Evolutionary conservation across 306 rosid species (phyloP).

Genomic region (Potentilla sterilis): DNA sequence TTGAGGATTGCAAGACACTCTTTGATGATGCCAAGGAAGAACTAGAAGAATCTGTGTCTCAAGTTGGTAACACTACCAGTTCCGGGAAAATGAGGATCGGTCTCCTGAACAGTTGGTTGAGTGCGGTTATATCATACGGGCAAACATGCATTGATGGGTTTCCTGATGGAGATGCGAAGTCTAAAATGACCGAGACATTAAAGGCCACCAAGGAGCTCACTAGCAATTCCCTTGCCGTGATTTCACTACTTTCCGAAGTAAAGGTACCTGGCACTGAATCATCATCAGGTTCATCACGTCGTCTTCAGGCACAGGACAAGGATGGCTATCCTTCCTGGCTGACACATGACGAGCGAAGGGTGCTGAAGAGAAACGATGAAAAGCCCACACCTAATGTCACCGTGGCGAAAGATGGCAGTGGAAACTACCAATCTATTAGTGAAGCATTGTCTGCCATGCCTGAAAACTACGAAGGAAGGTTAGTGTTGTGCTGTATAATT

Average conservation of each 20-base stretch:
- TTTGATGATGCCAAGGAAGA: conserved; percentile 54
- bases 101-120: conserved; percentile 72
- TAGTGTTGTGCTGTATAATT: neutral
- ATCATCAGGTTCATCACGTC: conserved; percentile 24
- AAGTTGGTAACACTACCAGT: neutral
- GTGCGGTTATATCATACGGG: conserved; percentile 78
- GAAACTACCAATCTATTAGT: conserved; percentile 59
- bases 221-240: conserved; percentile 77
- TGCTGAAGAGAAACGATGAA: conserved; percentile 46
- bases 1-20: conserved; percentile 63
- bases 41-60: conserved; percentile 29
- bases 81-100: conserved; percentile 22
- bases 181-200: conserved; percentile 32
- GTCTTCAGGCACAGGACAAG: conserved; percentile 33
- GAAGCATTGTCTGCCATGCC: conserved; percentile 65
- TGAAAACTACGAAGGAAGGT: conserved; percentile 56
- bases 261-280: neutral
- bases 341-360: conserved; percentile 43
- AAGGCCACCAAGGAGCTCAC: conserved; percentile 43
- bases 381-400: conserved; percentile 69
- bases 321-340: conserved; percentile 69
- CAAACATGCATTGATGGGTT: conserved; percentile 78
- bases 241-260: conserved; percentile 35
- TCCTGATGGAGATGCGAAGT: conserved; percentile 53
- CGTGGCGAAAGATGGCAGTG: conserved; percentile 76